These are phyloP conservation scores for Rhizopogon vulgaris DNA, from an alignment of 768 basidiomycete genomes.

Conservation along the genomic window DNA sequence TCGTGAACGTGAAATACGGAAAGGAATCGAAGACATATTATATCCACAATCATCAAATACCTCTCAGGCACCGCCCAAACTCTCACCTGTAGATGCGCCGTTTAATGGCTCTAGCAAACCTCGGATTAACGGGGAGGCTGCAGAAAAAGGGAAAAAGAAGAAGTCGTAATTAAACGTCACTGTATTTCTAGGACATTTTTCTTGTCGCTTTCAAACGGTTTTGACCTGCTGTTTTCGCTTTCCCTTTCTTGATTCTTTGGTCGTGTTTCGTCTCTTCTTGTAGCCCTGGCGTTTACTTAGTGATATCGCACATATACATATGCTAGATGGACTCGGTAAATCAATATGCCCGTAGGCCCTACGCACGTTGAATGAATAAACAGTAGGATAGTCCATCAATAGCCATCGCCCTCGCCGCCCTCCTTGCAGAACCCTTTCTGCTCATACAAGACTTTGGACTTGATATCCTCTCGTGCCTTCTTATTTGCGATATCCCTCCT, in stretches of 20 bases:
- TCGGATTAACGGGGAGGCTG: constrained; percentile 36
- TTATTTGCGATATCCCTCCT: constrained; percentile 66
- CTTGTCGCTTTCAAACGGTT: constrained; percentile 9
- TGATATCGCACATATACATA: constrained; percentile 2
- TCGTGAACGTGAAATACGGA: constrained; percentile 73
- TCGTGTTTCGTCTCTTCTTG: constrained; percentile 3
- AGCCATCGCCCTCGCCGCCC: constrained; percentile 94
- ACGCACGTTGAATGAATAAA: constrained; percentile 9
- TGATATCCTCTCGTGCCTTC: constrained; percentile 76
- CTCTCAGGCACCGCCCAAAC: constrained; percentile 26
- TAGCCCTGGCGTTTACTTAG: constrained; percentile 10
- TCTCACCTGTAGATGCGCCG: constrained; percentile 30
- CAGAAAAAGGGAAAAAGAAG: constrained; percentile 57
- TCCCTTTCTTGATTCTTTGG: constrained; percentile 9
- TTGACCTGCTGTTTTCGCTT: constrained; percentile 5
- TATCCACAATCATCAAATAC: constrained; percentile 39
- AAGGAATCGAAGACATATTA: constrained; percentile 67
- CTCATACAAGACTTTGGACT: constrained; percentile 76
- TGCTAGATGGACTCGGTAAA: neutral
- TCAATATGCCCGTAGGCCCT: neutral
- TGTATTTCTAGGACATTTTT: constrained; percentile 22
- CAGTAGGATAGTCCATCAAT: constrained; percentile 36
- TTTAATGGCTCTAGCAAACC: constrained; percentile 43
- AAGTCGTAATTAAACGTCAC: constrained; percentile 25
- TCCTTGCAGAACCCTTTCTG: constrained; percentile 91